Conservation (phyloP, 139 green algal genomes). For the Picochlorum sp. region DNA sequence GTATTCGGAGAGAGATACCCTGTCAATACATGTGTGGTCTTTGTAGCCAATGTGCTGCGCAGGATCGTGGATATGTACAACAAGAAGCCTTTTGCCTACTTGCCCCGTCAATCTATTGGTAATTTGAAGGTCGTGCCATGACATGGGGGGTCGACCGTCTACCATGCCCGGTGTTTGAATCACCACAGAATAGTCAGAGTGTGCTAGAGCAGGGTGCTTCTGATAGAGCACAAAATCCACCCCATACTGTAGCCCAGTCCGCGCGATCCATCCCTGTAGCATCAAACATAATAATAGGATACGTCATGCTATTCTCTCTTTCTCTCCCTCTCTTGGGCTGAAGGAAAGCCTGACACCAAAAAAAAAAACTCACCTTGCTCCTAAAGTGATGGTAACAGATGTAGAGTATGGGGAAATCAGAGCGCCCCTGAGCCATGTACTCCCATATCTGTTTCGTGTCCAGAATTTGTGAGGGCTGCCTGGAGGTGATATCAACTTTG, state of each 20-base stretch:
- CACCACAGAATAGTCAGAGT: constrained; percentile 37
- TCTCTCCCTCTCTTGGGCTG: background rate
- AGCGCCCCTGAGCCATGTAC: background rate
- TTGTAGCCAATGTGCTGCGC: background rate
- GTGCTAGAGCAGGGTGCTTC: constrained; percentile 33
- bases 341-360: background rate
- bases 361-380: constrained; percentile 18
- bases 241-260: constrained; percentile 53
- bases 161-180: constrained; percentile 1
- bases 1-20: constrained; percentile 17
- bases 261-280: constrained; percentile 39
- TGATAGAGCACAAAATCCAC: constrained; percentile 52
- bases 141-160: background rate
- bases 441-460: constrained; percentile 18
- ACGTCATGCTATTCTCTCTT: background rate
- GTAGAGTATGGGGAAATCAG: constrained; percentile 29
- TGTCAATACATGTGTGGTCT: constrained; percentile 14
- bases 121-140: constrained; percentile 38
- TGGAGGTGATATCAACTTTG: background rate
- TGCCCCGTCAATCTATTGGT: constrained; percentile 37
- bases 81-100: constrained; percentile 38
- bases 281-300: background rate
- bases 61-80: constrained; percentile 32
- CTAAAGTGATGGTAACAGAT: constrained; percentile 35
- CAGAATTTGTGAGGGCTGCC: background rate